These are phyloP conservation scores for Penicillium sp. DNA, from an alignment of 2,329 filamentous ascomycete genomes.

Conservation along the genomic window DNA sequence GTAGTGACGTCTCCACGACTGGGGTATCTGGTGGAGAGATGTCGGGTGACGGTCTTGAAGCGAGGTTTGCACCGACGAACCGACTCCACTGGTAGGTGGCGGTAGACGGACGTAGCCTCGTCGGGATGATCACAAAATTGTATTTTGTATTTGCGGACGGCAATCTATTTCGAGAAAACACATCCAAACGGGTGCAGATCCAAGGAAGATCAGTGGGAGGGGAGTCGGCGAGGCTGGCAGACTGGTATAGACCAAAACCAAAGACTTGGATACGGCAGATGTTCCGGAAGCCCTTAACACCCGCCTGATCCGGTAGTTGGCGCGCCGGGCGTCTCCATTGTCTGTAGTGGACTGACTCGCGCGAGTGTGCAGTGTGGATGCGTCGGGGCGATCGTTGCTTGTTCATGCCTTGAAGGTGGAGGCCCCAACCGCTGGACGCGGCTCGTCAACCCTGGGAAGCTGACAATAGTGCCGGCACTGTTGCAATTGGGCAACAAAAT, in stretches of 20 bases:
- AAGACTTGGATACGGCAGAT: not conserved
- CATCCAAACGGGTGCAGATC: not conserved
- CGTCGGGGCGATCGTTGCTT: slow-evolving; percentile 1
- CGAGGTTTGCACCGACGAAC: not conserved
- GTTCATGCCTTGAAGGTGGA: not conserved
- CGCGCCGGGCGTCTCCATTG: too few species aligned
- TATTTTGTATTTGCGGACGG: too few species aligned
- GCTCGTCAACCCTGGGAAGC: not conserved
- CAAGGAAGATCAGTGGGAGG: not conserved
- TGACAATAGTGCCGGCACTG: not conserved
- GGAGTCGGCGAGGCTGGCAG: not conserved
- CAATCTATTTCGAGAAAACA: not conserved
- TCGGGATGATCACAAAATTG: not conserved
- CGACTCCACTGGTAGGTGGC: not conserved
- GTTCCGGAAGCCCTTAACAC: not conserved
- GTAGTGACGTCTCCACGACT: not conserved
- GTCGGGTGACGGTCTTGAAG: not conserved
- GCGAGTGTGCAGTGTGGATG: not conserved
- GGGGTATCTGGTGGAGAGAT: not conserved
- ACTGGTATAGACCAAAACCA: not conserved
- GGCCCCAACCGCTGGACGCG: not conserved
- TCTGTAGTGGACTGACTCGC: not conserved
- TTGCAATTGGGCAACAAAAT: too few species aligned
- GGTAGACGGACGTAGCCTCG: not conserved
- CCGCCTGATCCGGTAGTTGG: not conserved